Evolutionary conservation across 768 basidiomycete genomes (phyloP).

Genomic region (Lentinula sp.): DNA sequence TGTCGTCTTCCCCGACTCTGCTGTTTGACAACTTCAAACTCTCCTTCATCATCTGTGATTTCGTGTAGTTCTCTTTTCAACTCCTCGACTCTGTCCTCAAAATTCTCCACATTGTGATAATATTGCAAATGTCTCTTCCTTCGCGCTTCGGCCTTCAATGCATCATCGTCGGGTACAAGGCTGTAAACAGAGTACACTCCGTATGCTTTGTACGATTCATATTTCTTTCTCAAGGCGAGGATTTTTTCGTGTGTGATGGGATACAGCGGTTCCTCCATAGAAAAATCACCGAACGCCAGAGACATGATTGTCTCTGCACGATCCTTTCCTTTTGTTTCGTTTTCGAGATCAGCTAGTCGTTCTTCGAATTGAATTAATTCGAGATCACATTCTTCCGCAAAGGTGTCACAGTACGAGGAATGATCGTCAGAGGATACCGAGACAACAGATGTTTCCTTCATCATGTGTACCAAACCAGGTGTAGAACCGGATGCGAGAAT

Average conservation of each 20-base stretch:
- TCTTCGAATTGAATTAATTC: neutral
- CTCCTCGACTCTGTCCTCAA: neutral
- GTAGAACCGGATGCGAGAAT: neutral
- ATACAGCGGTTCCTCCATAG: neutral
- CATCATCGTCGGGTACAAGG: neutral
- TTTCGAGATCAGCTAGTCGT: neutral
- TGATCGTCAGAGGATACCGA: neutral
- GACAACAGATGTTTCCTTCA: neutral
- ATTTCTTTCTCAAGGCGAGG: neutral
- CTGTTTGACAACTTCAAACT: constrained; percentile 31
- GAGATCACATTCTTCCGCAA: neutral
- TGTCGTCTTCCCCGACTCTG: constrained; percentile 1
- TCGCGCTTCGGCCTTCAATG: neutral
- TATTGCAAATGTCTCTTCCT: neutral
- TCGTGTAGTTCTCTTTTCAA: neutral
- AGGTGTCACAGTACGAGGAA: neutral
- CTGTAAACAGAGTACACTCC: constrained; percentile 2
- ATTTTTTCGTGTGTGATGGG: neutral
- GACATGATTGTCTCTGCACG: neutral
- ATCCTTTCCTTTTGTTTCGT: neutral
- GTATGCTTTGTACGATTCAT: constrained; percentile 1
- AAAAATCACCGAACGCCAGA: neutral
- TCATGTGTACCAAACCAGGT: neutral
- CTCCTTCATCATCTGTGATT: constrained; percentile 19
- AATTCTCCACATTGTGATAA: neutral